phyloP scores from a whole-genome alignment of 2,329 filamentous ascomycete genomes.

The Botrytis squamosa region DNA sequence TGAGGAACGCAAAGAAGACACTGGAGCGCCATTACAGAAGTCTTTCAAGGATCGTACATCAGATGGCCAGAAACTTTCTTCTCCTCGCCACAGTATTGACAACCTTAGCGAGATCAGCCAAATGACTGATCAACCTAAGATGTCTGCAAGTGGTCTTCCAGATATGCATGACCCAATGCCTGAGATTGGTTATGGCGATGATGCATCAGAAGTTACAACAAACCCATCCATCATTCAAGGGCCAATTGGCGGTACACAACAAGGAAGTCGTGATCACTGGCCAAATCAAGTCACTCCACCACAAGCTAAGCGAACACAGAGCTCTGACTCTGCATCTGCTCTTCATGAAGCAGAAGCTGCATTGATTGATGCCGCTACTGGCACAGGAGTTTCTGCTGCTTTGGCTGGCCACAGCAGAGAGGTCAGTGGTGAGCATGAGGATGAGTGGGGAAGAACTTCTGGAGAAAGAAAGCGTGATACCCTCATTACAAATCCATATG shows the following conservation, averaged over 20 bases:
- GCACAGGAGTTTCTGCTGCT: slow-evolving; percentile 53
- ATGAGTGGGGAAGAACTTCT: slow-evolving; percentile 63
- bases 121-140: slow-evolving; percentile 46
- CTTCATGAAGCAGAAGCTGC: slow-evolving; percentile 40
- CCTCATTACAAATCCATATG: slow-evolving; percentile 65
- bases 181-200: slow-evolving; percentile 66
- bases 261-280: slow-evolving; percentile 48
- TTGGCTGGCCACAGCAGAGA: slow-evolving; percentile 55
- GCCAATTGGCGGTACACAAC: slow-evolving; percentile 52
- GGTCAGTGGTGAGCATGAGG: slow-evolving; percentile 57
- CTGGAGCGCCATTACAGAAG: slow-evolving; percentile 57
- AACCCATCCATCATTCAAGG: slow-evolving; percentile 84
- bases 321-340: slow-evolving; percentile 31
- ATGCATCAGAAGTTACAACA: slow-evolving; percentile 68
- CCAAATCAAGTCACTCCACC: slow-evolving; percentile 55
- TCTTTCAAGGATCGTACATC: slow-evolving; percentile 66
- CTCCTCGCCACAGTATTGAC: slow-evolving; percentile 59
- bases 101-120: slow-evolving; percentile 48
- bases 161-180: slow-evolving; percentile 69
- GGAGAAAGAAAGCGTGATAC: slow-evolving; percentile 65
- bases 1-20: slow-evolving; percentile 32
- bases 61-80: slow-evolving; percentile 51
- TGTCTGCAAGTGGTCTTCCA: slow-evolving; percentile 70
- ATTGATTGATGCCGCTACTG: slow-evolving; percentile 50
- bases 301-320: slow-evolving; percentile 27